Conservation (phyloP, 1,139 yeast genomes). For the Nakaseomyces kungkrabaensis region DNA sequence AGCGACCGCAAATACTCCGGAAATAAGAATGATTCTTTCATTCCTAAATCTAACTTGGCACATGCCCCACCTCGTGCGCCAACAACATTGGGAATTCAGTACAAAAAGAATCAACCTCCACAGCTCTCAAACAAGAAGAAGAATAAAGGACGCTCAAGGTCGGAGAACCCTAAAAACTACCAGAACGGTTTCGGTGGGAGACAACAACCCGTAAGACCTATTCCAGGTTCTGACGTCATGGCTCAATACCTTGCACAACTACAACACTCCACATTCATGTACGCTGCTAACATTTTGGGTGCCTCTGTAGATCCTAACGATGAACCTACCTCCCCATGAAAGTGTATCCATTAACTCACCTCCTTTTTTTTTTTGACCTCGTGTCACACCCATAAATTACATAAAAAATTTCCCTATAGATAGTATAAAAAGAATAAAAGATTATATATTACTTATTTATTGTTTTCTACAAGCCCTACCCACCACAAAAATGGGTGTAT, state of each 20-base stretch:
- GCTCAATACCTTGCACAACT: slow-evolving; percentile 66
- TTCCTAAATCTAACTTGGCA: background rate
- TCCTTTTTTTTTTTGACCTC: background rate
- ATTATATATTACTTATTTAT: too few relatives aligned
- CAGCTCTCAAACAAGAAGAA: slow-evolving; percentile 4
- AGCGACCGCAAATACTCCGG: slow-evolving; percentile 3
- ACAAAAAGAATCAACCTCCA: background rate
- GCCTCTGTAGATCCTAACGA: slow-evolving; percentile 28
- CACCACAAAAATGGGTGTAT: too few relatives aligned
- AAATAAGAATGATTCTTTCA: background rate
- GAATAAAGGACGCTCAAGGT: slow-evolving; percentile 7
- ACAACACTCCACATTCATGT: slow-evolving; percentile 50
- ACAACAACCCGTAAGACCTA: slow-evolving; percentile 23
- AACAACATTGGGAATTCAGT: slow-evolving; percentile 1
- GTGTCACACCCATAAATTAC: too few relatives aligned
- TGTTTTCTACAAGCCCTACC: too few relatives aligned
- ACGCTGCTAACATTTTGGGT: slow-evolving; percentile 44
- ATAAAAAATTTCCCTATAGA: too few relatives aligned
- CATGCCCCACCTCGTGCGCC: slow-evolving; percentile 6
- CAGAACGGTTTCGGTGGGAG: background rate
- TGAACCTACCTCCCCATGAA: background rate
- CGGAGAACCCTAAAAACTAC: background rate
- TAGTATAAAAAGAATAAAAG: too few relatives aligned
- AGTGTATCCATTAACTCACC: background rate
- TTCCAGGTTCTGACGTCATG: slow-evolving; percentile 67